Evolutionary conservation across 441 rosid genomes (phyloP), one percentile per base, ranked within the genome.

Genomic region (Oxalis stricta): DNA sequence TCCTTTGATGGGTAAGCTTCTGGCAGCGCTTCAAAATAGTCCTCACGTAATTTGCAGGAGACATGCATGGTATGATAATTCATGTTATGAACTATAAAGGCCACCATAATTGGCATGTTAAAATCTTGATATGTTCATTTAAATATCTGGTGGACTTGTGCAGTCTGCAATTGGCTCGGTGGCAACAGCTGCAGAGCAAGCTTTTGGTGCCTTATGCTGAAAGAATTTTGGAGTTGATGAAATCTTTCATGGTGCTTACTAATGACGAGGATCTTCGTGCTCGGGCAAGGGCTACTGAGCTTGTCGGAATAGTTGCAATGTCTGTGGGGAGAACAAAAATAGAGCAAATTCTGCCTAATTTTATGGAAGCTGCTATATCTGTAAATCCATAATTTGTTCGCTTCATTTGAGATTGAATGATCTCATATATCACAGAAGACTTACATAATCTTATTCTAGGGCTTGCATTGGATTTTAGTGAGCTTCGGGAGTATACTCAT

Each of bases 101-200:
- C 12, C 36, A 34, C 36, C 14, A 35, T 5, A 24, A 10, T 26
- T 15, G 4, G 36, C 26, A 44, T 36, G 41, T 13, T 38, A 13
- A 13, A 11, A 17, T 18, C 44, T 38, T 41, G 33, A 46, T 8
- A 37, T 51, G 34, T 36, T 29, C 17, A 19, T 43, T 29, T 64
- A 38, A n/a, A 9, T 34, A 26, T 40, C 52, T 49, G 42, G 38
- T 29, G 38, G 32, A 42, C 56, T 66, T 49, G 60, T 50, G 69
- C 79, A 92, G 97, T 92, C 99, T 55, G 94, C 94, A 47, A 82
- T 92, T 60, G 99, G 99, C 41, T 87, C 97, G 20, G 83, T 92
- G 61, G 99, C 97, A 36, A 72, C 97, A 56, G 99, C 99, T 61
- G 84, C 99, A 12, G 97, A 92, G 63, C 80, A 79, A 70, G 94